Percentiles rank a stretch among this genome's conserved stretches.
Conservation (phyloP, 2,329 filamentous ascomycete species). For the Cercospora sojina region DNA sequence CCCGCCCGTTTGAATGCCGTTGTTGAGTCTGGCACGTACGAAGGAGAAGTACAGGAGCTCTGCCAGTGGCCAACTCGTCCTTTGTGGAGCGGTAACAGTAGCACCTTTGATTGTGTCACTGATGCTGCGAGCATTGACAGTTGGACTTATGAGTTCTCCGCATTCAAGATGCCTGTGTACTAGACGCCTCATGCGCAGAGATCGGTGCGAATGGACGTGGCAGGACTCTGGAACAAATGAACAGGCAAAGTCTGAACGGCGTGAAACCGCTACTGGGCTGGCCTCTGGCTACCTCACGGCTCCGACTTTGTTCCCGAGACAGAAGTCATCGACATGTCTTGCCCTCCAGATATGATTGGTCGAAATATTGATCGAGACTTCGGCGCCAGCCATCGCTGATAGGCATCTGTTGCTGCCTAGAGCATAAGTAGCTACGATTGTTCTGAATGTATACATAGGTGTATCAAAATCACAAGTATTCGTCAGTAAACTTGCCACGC, state of each 20-base stretch:
- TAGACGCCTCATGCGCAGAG: not conserved
- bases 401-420: not conserved
- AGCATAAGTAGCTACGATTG: not conserved
- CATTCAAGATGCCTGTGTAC: slow-evolving; percentile 26
- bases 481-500: not conserved
- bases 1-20: slow-evolving; percentile 49
- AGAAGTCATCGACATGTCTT: too few relatives aligned
- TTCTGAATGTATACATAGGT: not conserved
- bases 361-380: not conserved
- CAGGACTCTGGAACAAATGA: too few relatives aligned
- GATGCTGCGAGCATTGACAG: slow-evolving; percentile 36
- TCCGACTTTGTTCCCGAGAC: too few relatives aligned
- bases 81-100: slow-evolving; percentile 42
- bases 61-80: slow-evolving; percentile 49
- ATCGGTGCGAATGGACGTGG: too few relatives aligned
- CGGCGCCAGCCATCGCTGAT: not conserved
- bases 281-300: too few relatives aligned
- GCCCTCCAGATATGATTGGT: too few relatives aligned
- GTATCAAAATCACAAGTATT: not conserved
- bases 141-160: slow-evolving; percentile 25
- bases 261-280: too few relatives aligned
- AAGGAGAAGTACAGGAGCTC: slow-evolving; percentile 42
- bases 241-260: too few relatives aligned
- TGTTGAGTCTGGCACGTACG: slow-evolving; percentile 27
- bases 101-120: slow-evolving; percentile 39